Percentiles rank a stretch among this genome's conserved stretches.
Evolutionary conservation across 495 filamentous ascomycete species (phyloP).

Genomic region (Hypoxylon perforatum): DNA sequence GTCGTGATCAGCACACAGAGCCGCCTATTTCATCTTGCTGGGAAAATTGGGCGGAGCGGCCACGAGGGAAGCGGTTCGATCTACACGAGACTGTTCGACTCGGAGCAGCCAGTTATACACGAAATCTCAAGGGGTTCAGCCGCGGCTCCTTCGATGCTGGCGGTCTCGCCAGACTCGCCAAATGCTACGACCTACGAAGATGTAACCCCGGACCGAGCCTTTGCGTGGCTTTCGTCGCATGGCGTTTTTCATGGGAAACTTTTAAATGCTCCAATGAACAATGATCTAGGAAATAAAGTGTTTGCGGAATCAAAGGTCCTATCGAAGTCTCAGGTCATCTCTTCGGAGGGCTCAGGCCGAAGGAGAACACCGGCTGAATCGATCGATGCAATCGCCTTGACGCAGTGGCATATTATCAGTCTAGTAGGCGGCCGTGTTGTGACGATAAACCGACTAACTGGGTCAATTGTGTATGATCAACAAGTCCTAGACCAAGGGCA

Average conservation of each 20-base stretch:
- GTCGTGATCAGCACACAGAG: constrained; percentile 81
- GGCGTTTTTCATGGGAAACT: constrained; percentile 90
- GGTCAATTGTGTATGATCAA: constrained; percentile 86
- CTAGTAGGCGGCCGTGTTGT: constrained; percentile 84
- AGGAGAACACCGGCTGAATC: constrained; percentile 73
- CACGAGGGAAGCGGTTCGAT: constrained; percentile 84
- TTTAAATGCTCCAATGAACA: constrained; percentile 57
- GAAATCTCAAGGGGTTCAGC: constrained; percentile 68
- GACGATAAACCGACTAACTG: constrained; percentile 85
- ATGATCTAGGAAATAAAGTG: constrained; percentile 72
- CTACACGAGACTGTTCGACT: constrained; percentile 87
- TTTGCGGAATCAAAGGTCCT: constrained; percentile 80
- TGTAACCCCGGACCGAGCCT: constrained; percentile 70
- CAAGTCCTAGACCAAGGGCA: constrained; percentile 84
- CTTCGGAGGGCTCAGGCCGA: constrained; percentile 70
- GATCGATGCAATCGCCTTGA: constrained; percentile 83
- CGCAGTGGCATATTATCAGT: constrained; percentile 92
- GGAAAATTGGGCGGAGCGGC: constrained; percentile 76
- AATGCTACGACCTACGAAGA: constrained; percentile 56
- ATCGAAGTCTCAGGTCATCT: constrained; percentile 74
- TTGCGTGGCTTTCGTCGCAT: constrained; percentile 89
- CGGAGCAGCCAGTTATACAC: constrained; percentile 78
- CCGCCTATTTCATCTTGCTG: constrained; percentile 80
- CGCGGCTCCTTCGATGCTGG: constrained; percentile 70
- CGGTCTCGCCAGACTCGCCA: constrained; percentile 77